phyloP scores from a whole-genome alignment of 2,329 filamentous ascomycete species.

The Fusarium sp. region DNA sequence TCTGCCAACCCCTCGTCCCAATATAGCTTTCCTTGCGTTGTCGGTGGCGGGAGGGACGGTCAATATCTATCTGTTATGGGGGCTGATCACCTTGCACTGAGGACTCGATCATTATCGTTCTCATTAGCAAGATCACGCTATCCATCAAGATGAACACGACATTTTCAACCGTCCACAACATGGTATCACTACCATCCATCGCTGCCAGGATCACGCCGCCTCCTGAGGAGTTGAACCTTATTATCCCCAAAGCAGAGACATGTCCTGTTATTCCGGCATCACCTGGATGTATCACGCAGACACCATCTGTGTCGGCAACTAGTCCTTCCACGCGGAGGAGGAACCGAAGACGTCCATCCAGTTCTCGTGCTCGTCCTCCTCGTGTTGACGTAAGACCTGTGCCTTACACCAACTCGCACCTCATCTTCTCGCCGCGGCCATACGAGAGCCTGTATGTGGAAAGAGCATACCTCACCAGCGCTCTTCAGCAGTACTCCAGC shows the following conservation, averaged over 20 bases:
- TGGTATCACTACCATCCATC: conserved; percentile 25
- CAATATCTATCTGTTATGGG: conserved; percentile 31
- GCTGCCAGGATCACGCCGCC: conserved; percentile 36
- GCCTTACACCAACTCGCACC: conserved; percentile 15
- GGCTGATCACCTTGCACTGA: conserved; percentile 1
- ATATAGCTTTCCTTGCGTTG: conserved; percentile 20
- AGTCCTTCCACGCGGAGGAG: conserved; percentile 2
- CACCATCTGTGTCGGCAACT: background rate
- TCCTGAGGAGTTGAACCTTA: conserved; percentile 26
- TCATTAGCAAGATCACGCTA: conserved; percentile 5
- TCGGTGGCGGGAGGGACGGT: conserved; percentile 1
- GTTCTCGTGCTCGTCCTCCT: conserved; percentile 6
- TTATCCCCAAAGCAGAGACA: conserved; percentile 14
- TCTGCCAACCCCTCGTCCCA: conserved; percentile 9
- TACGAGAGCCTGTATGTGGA: conserved; percentile 60
- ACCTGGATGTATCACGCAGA: conserved; percentile 14
- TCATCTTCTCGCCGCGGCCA: conserved; percentile 52
- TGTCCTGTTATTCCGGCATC: conserved; percentile 19
- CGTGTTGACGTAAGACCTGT: conserved; percentile 8
- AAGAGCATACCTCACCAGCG: conserved; percentile 57
- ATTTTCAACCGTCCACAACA: conserved; percentile 20
- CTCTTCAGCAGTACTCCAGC: conserved; percentile 55
- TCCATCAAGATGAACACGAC: conserved; percentile 29
- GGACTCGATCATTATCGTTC: conserved; percentile 6
- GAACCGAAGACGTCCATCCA: conserved; percentile 28